Base-by-base conservation (phyloP, 2,329 filamentous ascomycete genomes). In the Colletotrichum cereale region DNA sequence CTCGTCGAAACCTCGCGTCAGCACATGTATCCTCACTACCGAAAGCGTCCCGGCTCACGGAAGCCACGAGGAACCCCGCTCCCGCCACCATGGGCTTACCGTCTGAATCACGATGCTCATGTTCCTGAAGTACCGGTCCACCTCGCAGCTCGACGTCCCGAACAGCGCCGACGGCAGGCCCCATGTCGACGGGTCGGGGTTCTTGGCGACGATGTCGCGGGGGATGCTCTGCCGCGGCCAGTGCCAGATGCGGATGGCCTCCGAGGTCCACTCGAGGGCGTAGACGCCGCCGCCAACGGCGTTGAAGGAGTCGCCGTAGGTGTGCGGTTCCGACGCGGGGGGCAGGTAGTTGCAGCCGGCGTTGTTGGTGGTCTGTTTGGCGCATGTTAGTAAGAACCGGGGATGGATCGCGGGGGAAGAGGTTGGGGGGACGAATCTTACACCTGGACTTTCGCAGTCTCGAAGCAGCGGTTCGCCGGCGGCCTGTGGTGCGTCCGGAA, bases 91-190 rank as follows among this genome's bases (percentile, higher is more conserved):
- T 11, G 36, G 47, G 34, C 80, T 74, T 67, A 86, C 85, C 53
- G 90, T 95, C 77, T 94, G 90, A 75, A 95, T 87, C 50, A 93
- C 90, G 67, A 97, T 88, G 74, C 89, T 89, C 85, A 95, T 88
- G 62, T 91, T 84, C 64, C 84, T 86, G 81, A 96, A 95, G 75
- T 89, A 87, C 0, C 81, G 79, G 71, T 90, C 84, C 70, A 94
- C 89, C 36, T 94, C 85, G 77, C 94, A 97, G 34, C 77, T 78
- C 18, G 79, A 76, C 2, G 85, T 87, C 1, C 93, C 93, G 24
- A 96, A 97, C 7, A 88, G 81, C 1, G 92, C 93, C 10, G 89
- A 81, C 0, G 94, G 93, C 1, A 84, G 82, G 0, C 91, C 92
- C 94, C 94, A 97, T 21, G 78, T 80, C 0, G 81, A 79, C 0